Base-by-base conservation (phyloP, 768 basidiomycete genomes). In the Clavaria fumosa region DNA sequence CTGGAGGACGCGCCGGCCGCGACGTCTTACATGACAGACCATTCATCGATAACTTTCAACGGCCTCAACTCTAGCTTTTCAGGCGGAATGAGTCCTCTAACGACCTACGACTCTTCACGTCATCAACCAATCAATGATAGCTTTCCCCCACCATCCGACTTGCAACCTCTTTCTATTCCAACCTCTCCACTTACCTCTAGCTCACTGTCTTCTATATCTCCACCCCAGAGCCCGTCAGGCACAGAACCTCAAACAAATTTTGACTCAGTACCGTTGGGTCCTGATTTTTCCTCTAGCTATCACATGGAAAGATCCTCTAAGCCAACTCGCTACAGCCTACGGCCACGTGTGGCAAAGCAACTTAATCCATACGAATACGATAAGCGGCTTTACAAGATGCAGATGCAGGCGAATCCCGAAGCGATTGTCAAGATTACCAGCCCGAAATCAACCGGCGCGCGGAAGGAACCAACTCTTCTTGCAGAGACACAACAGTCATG, bases 351-450 rank as follows among this genome's bases (percentile, higher is more conserved):
- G 22, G 52, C 63, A 24, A 59, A 64, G 14, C 81, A 84, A 48
- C 42, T 73, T 11, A 63, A 69, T 9, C 81, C 81, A 1, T 84
- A 75, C 46, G 62, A 60, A 7, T 63, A 64, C 23, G 79, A 83
- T 41, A 58, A 67, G 36, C 28, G 57, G 7, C 27, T 54, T 24
- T 83, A 83, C 50, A 64, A 69, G 39, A 52, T 53, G 10, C 61
- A 65, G 35, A 53, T 83, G 44, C 61, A 60, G 21, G 45, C 50
- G 1, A 67, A 64, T 43, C 80, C 78, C 2, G 82, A 83, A 15
- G 81, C 81, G 1, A 70, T 83, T 30, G 63, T 84, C 31, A 72
- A 68, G 39, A 43, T 38, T 50, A 47, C 24, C 55, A 51, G 18
- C 56, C 21, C 31, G 23, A 42, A 14, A 27, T 19, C 12, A 23